phyloP scores from a whole-genome alignment of 192 early-diverging fungal species.

The Dimargaris xerosporica region DNA sequence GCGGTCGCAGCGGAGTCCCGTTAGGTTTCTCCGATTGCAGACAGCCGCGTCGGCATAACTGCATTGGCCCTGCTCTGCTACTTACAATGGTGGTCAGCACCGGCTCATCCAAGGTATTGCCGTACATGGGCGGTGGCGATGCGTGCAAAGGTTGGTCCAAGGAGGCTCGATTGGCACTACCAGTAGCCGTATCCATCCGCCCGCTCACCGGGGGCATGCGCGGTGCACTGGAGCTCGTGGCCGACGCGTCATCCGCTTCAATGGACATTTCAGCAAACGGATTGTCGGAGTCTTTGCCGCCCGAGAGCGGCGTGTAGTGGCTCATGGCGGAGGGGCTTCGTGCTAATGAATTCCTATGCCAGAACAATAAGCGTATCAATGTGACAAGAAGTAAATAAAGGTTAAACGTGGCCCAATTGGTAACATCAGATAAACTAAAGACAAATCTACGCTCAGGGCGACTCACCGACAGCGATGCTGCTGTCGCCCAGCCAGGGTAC shows the following conservation, averaged over 20 bases:
- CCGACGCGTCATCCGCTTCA: conserved; percentile 4
- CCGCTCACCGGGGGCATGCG: conserved; percentile 3
- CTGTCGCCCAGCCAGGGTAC: too few relatives aligned
- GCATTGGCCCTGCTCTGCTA: background rate
- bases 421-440: too few relatives aligned
- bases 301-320: background rate
- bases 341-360: too few relatives aligned
- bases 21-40: conserved; percentile 8
- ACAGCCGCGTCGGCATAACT: background rate
- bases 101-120: conserved; percentile 87
- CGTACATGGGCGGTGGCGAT: background rate
- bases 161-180: background rate
- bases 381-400: too few relatives aligned
- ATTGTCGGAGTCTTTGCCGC: background rate
- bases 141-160: background rate
- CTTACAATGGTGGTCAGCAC: conserved; percentile 78
- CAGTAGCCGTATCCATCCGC: conserved; percentile 1
- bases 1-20: background rate
- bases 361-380: too few relatives aligned
- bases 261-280: background rate
- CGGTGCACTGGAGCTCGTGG: background rate
- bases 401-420: too few relatives aligned
- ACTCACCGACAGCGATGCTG: too few relatives aligned
- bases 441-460: too few relatives aligned
- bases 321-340: background rate